Percentiles rank a stretch among this genome's conserved stretches.
Evolutionary conservation across 805 yeast species (phyloP).

Genomic region (Lipomyces orientalis): DNA sequence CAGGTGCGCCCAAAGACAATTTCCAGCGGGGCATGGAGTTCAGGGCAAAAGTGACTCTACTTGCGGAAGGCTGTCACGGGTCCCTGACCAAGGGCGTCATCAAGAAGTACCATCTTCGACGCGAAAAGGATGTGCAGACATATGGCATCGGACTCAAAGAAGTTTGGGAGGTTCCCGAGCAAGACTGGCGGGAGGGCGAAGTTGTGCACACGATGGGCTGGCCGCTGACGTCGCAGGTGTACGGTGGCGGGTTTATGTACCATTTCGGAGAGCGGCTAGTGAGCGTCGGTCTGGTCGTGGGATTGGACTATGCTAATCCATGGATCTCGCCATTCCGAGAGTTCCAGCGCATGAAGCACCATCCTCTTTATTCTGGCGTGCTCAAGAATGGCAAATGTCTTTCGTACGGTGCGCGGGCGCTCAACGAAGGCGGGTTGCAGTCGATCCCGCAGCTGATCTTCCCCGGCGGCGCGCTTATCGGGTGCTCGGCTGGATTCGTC

Average conservation of each 20-base stretch:
- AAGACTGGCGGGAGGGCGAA: conserved; percentile 77
- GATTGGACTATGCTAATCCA: conserved; percentile 93
- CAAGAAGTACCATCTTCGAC: conserved; percentile 68
- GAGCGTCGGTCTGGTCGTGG: conserved; percentile 91
- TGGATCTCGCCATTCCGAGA: conserved; percentile 94
- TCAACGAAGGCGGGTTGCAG: conserved; percentile 97
- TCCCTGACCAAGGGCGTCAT: conserved; percentile 82
- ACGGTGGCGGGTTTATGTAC: conserved; percentile 97
- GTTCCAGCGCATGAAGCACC: conserved; percentile 89
- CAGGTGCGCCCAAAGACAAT: conserved; percentile 76
- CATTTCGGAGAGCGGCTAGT: conserved; percentile 95
- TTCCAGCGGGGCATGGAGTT: conserved; percentile 98
- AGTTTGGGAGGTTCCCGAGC: conserved; percentile 92
- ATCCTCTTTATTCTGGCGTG: conserved; percentile 77
- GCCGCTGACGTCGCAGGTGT: conserved; percentile 74
- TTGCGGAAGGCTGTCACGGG: conserved; percentile 99
- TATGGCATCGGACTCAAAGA: conserved; percentile 96
- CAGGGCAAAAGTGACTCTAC: conserved; percentile 83
- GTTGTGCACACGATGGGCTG: conserved; percentile 89
- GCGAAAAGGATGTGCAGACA: conserved; percentile 70
- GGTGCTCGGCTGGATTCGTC: conserved; percentile 95
- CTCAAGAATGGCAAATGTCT: conserved; percentile 90
- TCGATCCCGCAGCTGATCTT: conserved; percentile 87
- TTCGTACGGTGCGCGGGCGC: conserved; percentile 93
- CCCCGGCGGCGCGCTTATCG: conserved; percentile 96